Evolutionary conservation across 805 yeast species (phyloP).

Genomic region (Metschnikowia kofuensis): DNA sequence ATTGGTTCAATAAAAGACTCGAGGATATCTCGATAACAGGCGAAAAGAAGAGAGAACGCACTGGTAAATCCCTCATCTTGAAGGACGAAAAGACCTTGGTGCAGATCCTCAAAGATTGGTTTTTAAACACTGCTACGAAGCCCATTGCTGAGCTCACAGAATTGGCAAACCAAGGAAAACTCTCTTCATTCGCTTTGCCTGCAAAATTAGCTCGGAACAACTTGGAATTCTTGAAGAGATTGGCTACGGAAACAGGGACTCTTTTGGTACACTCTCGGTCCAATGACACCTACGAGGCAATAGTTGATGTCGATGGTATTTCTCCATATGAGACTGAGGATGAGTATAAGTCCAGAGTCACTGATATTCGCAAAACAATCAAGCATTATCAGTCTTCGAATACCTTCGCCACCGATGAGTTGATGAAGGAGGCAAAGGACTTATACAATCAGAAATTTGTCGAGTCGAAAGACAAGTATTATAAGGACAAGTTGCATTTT

Average conservation of each 20-base stretch:
- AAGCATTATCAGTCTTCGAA: constrained; percentile 66
- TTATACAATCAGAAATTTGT: constrained; percentile 72
- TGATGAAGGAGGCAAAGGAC: constrained; percentile 47
- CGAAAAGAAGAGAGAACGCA: constrained; percentile 61
- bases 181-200: constrained; percentile 40
- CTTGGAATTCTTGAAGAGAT: constrained; percentile 57
- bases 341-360: constrained; percentile 53
- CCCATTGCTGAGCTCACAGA: constrained; percentile 33
- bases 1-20: constrained; percentile 86
- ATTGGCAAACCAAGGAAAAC: constrained; percentile 28
- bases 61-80: constrained; percentile 61
- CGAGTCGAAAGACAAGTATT: constrained; percentile 83
- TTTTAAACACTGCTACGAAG: constrained; percentile 31
- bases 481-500: constrained; percentile 74
- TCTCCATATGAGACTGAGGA: constrained; percentile 66
- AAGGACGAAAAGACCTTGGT: constrained; percentile 76
- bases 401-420: constrained; percentile 57
- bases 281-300: constrained; percentile 53
- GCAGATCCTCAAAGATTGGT: constrained; percentile 54
- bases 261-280: constrained; percentile 63
- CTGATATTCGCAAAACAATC: constrained; percentile 49
- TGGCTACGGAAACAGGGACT: constrained; percentile 66
- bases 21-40: constrained; percentile 76
- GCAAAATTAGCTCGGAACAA: constrained; percentile 45
- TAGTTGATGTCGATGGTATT: constrained; percentile 71